Base-by-base conservation (phyloP, 2,329 filamentous ascomycete genomes). In the Diaporthe capsici region DNA sequence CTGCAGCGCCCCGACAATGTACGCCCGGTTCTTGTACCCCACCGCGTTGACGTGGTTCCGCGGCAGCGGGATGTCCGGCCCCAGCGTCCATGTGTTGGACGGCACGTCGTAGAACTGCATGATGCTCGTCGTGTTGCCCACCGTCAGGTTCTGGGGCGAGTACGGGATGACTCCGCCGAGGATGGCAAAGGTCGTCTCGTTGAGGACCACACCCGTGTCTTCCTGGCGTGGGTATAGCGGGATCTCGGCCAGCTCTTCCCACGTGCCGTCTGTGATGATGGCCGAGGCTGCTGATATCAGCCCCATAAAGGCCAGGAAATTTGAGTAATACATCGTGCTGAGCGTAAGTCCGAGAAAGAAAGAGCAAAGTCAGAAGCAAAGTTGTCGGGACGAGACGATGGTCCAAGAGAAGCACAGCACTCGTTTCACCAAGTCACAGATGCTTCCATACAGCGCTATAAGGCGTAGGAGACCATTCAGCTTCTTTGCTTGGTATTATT, bases 11-110 rank as follows among this genome's bases (percentile, higher is more conserved):
- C 86, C 85, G 3, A 87, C 79, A 0, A 86, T 67, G 73, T 86
- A 86, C 17, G 86, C 79, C 72, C 83, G 84, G 60, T 81, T 81
- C 58, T 82, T 75, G 3, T 84, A 79, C 0, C 78, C 82, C 9
- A 82, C 85, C 28, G 80, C 82, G 70, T 87, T 87, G 61, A 81
- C 79, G 71, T 86, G 84, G 65, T 85, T 86, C 3, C 84, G 76
- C 7, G 78, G 60, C 0, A 80, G 58, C 0, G 85, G 85, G 0
- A 82, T 73, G 6, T 81, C 78, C 0, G 83, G 77, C 1, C 77
- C 80, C 2, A 68, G 63, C 13, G 63, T 72, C 83, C 84, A 85
- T 22, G 78, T 79, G 61, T 83, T 78, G 20, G 75, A 76, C 1
- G 78, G 71, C n/a, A 81, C 79, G 49, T 82, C 79, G 76, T 84